Conservation (phyloP, 2,329 filamentous ascomycete genomes). For the Cladosporium sp. region DNA sequence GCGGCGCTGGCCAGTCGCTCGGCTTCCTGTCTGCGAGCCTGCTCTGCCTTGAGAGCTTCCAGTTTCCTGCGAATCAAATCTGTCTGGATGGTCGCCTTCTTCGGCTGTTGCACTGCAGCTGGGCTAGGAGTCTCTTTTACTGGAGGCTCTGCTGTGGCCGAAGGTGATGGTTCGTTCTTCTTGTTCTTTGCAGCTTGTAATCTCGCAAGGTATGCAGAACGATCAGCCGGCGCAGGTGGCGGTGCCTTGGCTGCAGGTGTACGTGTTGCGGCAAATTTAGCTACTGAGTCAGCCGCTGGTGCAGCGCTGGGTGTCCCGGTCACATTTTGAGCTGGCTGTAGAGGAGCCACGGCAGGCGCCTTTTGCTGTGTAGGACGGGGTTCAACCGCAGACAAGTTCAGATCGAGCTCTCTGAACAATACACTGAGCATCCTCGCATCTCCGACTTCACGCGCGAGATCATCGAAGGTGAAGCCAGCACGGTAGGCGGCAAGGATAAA, state of each 20-base stretch:
- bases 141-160: not conserved
- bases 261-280: constrained; percentile 20
- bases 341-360: not conserved
- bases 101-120: constrained; percentile 6
- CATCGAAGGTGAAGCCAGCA: constrained; percentile 67
- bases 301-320: not conserved
- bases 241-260: constrained; percentile 14
- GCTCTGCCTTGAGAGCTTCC: constrained; percentile 58
- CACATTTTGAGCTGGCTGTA: not conserved
- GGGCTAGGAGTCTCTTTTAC: not conserved
- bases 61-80: constrained; percentile 75
- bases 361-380: not conserved
- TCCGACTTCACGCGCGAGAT: constrained; percentile 70
- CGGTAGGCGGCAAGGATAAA: constrained; percentile 36
- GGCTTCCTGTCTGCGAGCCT: constrained; percentile 15
- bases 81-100: constrained; percentile 65
- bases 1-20: constrained; percentile 8
- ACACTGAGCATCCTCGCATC: constrained; percentile 58
- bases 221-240: constrained; percentile 38
- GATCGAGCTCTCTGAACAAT: constrained; percentile 65
- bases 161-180: constrained; percentile 35
- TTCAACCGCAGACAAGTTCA: constrained; percentile 9
- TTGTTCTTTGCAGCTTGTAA: constrained; percentile 69
- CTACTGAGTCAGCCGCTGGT: not conserved
- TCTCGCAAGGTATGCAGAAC: constrained; percentile 73